Percentiles rank a stretch among this genome's conserved stretches.
These are phyloP conservation scores for Gynochthodes officinalis DNA, from an alignment of 257 asterid species.

Conservation along the genomic window DNA sequence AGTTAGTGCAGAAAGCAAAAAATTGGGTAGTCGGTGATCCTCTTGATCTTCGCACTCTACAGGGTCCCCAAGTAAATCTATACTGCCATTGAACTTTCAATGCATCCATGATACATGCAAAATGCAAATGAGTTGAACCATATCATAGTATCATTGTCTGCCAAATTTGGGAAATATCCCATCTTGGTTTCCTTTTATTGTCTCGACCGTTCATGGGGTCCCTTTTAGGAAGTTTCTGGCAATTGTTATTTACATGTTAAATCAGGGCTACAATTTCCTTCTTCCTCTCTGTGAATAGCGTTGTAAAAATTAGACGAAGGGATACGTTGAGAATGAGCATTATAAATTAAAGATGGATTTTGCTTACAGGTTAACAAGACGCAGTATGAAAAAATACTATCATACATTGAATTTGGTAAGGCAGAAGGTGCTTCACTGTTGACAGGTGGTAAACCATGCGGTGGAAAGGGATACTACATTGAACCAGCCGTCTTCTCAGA, in stretches of 20 bases:
- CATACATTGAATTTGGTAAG: conserved; percentile 61
- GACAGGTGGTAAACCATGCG: conserved; percentile 59
- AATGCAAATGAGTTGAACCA: background rate
- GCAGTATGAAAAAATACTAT: conserved; percentile 55
- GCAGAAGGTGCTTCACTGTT: conserved; percentile 72
- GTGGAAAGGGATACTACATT: conserved; percentile 60
- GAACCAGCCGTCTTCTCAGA: conserved; percentile 73
- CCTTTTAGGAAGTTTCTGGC: background rate
- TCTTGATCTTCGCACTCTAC: conserved; percentile 54
- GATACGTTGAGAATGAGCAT: no score
- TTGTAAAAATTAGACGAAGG: no score
- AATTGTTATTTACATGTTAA: background rate
- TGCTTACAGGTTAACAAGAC: conserved; percentile 45
- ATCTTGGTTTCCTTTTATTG: no score
- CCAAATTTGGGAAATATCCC: no score
- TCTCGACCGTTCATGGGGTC: no score
- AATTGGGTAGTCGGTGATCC: conserved; percentile 76
- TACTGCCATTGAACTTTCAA: background rate
- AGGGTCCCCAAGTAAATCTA: conserved; percentile 67
- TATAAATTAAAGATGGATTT: no score
- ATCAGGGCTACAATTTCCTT: no score
- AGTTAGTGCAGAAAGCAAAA: conserved; percentile 52
- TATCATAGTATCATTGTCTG: no score
- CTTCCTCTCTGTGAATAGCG: no score
- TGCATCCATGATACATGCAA: background rate